Evolutionary conservation across 768 basidiomycete genomes (phyloP).

Genomic region (Paxillus involutus): DNA sequence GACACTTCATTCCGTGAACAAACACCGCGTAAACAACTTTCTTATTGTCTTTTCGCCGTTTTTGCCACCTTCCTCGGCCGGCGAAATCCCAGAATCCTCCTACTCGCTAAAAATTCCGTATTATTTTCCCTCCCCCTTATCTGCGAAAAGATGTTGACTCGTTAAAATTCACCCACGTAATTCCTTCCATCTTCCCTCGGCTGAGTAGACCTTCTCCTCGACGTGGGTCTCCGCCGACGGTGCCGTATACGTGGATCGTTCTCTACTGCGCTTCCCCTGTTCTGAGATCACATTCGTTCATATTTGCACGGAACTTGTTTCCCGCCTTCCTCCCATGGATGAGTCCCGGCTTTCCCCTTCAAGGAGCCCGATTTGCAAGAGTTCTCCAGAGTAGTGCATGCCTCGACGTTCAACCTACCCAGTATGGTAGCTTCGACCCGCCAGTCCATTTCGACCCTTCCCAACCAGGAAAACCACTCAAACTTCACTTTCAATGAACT

Average conservation of each 20-base stretch:
- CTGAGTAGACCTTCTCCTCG: constrained; percentile 9
- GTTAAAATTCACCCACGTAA: constrained; percentile 30
- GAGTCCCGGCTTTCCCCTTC: background rate
- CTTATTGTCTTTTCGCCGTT: constrained; percentile 47
- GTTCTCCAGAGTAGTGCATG: constrained; percentile 1
- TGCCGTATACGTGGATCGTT: constrained; percentile 19
- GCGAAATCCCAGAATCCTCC: constrained; percentile 21
- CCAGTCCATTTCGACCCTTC: constrained; percentile 10
- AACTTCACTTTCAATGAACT: background rate
- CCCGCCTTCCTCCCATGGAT: constrained; percentile 1
- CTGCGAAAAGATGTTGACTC: constrained; percentile 33
- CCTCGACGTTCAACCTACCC: constrained; percentile 27
- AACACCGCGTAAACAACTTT: constrained; percentile 39
- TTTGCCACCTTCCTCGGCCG: constrained; percentile 30
- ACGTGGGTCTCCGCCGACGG: constrained; percentile 32
- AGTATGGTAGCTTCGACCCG: constrained; percentile 23
- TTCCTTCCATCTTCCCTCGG: constrained; percentile 34
- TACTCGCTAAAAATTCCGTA: constrained; percentile 31
- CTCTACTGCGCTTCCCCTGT: constrained; percentile 3
- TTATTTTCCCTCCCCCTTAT: constrained; percentile 34
- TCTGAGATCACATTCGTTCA: constrained; percentile 5
- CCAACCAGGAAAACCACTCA: constrained; percentile 5
- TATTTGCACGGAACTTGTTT: constrained; percentile 9
- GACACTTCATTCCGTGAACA: constrained; percentile 41
- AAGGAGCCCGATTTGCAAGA: constrained; percentile 6